Evolutionary conservation across 106 monocot species (phyloP), one percentile per base, ranked within the genome.

Genomic region (Chionographis japonica): DNA sequence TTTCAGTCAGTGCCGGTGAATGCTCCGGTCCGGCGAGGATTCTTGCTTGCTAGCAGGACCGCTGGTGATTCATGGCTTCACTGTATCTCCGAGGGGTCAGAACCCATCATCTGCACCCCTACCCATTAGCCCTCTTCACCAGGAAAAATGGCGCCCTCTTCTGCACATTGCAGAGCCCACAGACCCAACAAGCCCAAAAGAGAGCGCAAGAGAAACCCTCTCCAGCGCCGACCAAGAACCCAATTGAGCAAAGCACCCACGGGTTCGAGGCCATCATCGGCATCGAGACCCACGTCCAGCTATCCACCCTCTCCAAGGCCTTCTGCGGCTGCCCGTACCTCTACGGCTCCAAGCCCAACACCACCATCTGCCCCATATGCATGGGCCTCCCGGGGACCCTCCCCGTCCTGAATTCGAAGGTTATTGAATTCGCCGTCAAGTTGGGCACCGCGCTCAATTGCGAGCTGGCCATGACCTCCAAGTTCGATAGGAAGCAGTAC

Each of bases 401-500:
- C n/a, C 95, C 95, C 0, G 78, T 86, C 43, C 49, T 97, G 58
- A 97, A 97, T 54, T 78, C 86, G 2, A 92, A 82, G 61, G 84
- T 97, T 27, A 78, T 97, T 12, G 84, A 85, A 20, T 89, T 84
- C 54, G 95, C 95, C 0, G 86, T 97, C 17, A 89, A 74, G 67
- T 60, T 97, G 63, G 89, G 86, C 2, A 82, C 92, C 40, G 91
- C 95, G 14, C 92, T 97, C 49, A 97, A 97, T 20, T 97, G 95
- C 53, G 65, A 82, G 37, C 43, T 97, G 14, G 77, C 82, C 2
- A 54, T 79, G 78, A 65, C 43, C 2, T 97, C 95, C 40, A 97
- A 97, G 77, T 97, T 97, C 70, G 95, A 97, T 53, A 72, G 92
- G 67, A 97, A 97, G 60, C 95, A 97, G 71, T 97, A 97, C 59